These are phyloP conservation scores for Prunus mongolica DNA, from an alignment of 306 rosid genomes.

Conservation along the genomic window DNA sequence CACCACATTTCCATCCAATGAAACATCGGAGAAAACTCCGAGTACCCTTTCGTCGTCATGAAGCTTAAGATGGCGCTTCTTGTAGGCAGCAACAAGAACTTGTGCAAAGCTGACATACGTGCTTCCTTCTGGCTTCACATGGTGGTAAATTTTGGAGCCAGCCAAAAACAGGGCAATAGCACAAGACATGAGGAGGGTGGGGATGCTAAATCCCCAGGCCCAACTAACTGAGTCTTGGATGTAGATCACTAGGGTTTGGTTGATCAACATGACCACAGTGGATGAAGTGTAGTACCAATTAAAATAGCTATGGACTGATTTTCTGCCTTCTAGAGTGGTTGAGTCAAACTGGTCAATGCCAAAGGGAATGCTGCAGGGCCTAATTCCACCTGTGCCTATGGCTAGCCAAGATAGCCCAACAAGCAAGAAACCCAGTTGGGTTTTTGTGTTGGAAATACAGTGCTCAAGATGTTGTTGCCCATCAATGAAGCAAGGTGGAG, in stretches of 20 bases:
- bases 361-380: constrained; percentile 81
- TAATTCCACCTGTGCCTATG: constrained; percentile 58
- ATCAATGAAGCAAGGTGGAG: constrained; percentile 37
- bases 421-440: constrained; percentile 39
- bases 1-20: constrained; percentile 22
- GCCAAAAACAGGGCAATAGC: constrained; percentile 49
- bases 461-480: background rate
- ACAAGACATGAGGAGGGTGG: constrained; percentile 45
- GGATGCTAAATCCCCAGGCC: constrained; percentile 74
- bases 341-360: constrained; percentile 81
- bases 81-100: constrained; percentile 64
- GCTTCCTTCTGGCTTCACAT: constrained; percentile 60
- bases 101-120: constrained; percentile 40
- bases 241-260: constrained; percentile 53
- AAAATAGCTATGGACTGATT: constrained; percentile 65
- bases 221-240: constrained; percentile 76
- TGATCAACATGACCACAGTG: constrained; percentile 35
- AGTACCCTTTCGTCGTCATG: constrained; percentile 18
- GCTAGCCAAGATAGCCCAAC: constrained; percentile 46
- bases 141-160: constrained; percentile 42
- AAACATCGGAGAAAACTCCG: constrained; percentile 49
- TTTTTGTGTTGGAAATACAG: constrained; percentile 31
- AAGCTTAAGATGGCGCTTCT: constrained; percentile 43
- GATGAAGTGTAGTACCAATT: constrained; percentile 66
- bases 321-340: constrained; percentile 51